Conservation (phyloP, 2,329 filamentous ascomycete genomes). For the Aureobasidium sp. region DNA sequence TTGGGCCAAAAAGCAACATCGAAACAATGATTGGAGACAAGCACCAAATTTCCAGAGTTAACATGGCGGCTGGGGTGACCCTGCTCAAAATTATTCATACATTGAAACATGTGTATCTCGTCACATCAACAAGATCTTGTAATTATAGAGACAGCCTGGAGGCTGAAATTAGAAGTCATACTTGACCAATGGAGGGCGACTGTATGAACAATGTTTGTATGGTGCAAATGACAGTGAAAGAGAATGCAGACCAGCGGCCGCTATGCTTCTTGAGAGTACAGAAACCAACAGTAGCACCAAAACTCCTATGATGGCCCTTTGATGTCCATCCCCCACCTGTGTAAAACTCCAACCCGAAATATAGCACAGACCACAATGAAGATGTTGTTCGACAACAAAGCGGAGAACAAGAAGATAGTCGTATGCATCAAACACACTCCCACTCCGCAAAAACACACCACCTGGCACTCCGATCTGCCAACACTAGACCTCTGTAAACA, state of each 20-base stretch:
- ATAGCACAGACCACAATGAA: background rate
- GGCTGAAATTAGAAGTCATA: too few relatives aligned
- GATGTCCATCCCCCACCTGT: background rate
- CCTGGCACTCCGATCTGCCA: slow-evolving; percentile 72
- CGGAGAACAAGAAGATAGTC: background rate
- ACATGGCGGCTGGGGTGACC: background rate
- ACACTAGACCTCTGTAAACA: slow-evolving; percentile 70
- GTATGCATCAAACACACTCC: slow-evolving; percentile 45
- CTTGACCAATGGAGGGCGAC: too few relatives aligned
- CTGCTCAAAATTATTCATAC: background rate
- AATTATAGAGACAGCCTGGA: too few relatives aligned
- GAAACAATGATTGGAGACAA: background rate
- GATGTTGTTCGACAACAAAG: background rate
- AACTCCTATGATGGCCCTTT: background rate
- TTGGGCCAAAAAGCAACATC: background rate
- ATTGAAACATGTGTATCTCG: too few relatives aligned
- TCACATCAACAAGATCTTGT: too few relatives aligned
- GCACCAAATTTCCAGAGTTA: background rate
- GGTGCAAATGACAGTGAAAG: too few relatives aligned
- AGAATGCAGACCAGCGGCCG: too few relatives aligned
- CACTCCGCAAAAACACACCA: slow-evolving; percentile 94
- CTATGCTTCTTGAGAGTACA: background rate
- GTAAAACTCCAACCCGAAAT: background rate
- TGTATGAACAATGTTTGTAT: too few relatives aligned
- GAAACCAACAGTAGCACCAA: background rate